These are phyloP conservation scores for Samsoniella hepiali DNA, from an alignment of 2,329 filamentous ascomycete genomes.

Conservation along the genomic window DNA sequence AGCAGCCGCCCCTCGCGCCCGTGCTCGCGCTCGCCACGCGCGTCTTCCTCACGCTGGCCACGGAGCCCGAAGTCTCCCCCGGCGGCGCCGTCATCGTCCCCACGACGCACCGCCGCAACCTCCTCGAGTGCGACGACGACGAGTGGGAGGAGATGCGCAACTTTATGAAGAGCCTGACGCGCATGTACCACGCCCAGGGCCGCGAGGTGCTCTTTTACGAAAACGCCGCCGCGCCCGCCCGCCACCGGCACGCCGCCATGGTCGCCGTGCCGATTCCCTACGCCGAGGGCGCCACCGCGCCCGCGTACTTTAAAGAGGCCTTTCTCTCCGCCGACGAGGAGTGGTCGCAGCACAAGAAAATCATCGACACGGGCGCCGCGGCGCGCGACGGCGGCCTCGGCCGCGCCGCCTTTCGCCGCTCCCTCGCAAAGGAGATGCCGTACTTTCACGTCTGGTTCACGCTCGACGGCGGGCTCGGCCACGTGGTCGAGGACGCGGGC, in stretches of 20 bases:
- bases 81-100: conserved; percentile 88
- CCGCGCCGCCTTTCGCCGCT: conserved; percentile 75
- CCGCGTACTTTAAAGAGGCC: conserved; percentile 93
- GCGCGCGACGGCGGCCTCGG: conserved; percentile 62
- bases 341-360: conserved; percentile 92
- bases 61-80: conserved; percentile 80
- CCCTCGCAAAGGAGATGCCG: conserved; percentile 90
- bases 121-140: conserved; percentile 97
- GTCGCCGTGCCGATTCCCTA: conserved; percentile 84
- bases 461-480: conserved; percentile 86
- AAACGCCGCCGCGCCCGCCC: conserved; percentile 79
- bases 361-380: conserved; percentile 79
- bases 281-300: conserved; percentile 83
- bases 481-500: conserved; percentile 82
- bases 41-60: conserved; percentile 83
- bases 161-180: conserved; percentile 94
- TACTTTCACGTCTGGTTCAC: conserved; percentile 98
- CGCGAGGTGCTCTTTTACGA: conserved; percentile 96
- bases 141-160: conserved; percentile 99
- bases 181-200: conserved; percentile 91
- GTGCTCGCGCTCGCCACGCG: conserved; percentile 82
- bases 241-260: conserved; percentile 81
- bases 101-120: conserved; percentile 79
- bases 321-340: conserved; percentile 85
- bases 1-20: conserved; percentile 74